phyloP scores from a whole-genome alignment of 73 alveolate genomes.

The Tetrahymena malaccensis region DNA sequence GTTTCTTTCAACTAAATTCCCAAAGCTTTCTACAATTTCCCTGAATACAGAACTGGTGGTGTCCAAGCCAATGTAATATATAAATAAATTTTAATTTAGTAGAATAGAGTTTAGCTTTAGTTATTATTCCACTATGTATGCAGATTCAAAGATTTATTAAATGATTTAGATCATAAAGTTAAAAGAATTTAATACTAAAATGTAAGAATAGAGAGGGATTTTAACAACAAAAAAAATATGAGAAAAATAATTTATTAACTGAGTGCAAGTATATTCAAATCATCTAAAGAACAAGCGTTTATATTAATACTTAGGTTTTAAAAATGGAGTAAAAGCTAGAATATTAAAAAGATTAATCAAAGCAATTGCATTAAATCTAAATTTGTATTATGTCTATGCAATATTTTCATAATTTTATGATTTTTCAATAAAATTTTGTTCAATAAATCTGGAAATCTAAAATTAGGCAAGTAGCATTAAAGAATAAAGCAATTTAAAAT shows the following conservation, averaged over 20 bases:
- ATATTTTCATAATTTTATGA: neutral
- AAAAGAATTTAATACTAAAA: neutral
- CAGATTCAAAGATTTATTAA: neutral
- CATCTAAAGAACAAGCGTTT: neutral
- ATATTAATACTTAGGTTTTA: neutral
- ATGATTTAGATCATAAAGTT: neutral
- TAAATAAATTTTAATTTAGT: neutral
- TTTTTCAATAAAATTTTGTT: neutral
- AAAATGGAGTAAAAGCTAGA: neutral
- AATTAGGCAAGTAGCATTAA: neutral
- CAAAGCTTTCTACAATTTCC: neutral
- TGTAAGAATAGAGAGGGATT: neutral
- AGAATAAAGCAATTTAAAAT: neutral
- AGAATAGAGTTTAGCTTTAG: neutral
- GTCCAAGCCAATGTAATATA: neutral
- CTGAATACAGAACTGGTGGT: neutral
- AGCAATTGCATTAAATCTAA: neutral
- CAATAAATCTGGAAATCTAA: neutral
- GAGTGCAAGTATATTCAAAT: neutral
- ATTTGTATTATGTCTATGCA: neutral
- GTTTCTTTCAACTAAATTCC: neutral
- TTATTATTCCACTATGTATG: neutral
- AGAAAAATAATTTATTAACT: neutral
- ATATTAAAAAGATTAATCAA: neutral
- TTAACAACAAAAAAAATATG: neutral